These are phyloP conservation scores for Colletotrichum eremochloae DNA, from an alignment of 2,329 filamentous ascomycete species.

Conservation along the genomic window DNA sequence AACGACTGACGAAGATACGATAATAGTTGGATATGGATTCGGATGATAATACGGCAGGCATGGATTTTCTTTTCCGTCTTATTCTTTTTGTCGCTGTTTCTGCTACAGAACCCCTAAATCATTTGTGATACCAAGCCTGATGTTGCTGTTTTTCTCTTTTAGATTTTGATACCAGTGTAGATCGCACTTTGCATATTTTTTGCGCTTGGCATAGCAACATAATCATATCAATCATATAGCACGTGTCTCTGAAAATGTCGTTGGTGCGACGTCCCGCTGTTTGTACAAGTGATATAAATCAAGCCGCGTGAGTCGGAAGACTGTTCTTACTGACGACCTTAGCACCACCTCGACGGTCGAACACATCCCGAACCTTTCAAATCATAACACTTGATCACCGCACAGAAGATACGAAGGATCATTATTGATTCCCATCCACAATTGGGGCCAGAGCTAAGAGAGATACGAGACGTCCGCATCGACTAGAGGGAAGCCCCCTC, in stretches of 20 bases:
- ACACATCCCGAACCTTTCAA: not conserved
- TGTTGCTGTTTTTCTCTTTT: not conserved
- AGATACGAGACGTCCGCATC: not conserved
- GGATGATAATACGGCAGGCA: not conserved
- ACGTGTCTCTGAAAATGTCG: not conserved
- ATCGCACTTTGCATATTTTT: slow-evolving; percentile 17
- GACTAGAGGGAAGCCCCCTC: not conserved
- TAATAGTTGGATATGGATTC: not conserved
- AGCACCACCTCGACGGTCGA: not conserved
- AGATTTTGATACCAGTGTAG: slow-evolving; percentile 33
- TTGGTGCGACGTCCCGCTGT: no score
- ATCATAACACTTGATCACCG: not conserved
- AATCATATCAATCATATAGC: not conserved
- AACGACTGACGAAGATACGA: not conserved
- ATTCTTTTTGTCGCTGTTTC: not conserved
- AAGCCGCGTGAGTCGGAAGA: not conserved
- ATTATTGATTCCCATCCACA: no score
- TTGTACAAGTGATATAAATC: not conserved
- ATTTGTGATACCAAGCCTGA: slow-evolving; percentile 23
- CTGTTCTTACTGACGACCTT: not conserved
- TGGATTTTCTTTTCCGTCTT: not conserved
- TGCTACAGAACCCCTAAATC: not conserved
- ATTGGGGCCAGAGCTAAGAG: not conserved
- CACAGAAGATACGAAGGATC: not conserved
- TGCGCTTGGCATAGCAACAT: not conserved